Base-by-base conservation (phyloP, 441 rosid genomes). In the Mallotus repandus region DNA sequence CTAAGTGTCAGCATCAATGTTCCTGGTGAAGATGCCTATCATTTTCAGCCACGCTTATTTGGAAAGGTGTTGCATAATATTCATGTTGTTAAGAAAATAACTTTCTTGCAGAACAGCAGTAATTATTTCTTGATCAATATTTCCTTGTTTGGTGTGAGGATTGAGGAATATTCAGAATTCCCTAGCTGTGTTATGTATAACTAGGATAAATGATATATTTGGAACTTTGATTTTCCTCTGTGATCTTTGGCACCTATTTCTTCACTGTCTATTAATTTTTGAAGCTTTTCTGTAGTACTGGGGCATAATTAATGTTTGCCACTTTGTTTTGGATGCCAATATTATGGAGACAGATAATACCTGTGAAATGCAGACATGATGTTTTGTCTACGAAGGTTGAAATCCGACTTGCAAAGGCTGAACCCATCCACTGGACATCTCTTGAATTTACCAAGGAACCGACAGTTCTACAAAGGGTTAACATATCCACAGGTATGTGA, bases 1-100 rank as follows among this genome's bases (percentile, higher is more conserved):
- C 79, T 94, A 72, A 92, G 97, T 75, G 85, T 92, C 59, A 84
- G 74, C 78, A 85, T 96, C 73, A 75, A 86, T 71, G 83, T 87
- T 61, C 90, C 94, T 55, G 93, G 87, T 66, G 91, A 89, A 71
- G 97, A 93, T 62, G 74, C 83, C 0, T 96, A 87, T 81, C 85
- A 83, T 77, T 88, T 91, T 78, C 99, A 93, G 70, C 90, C 91
- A 49, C 92, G 99, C 73, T 85, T 96, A 65, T 96, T 90, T 69
- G 97, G 92, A 67, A 95, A 93, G 98, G 99, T 95, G 83, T 55
- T 15, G 35, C 63, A 57, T 53, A 45, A 48, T 68, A 35, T 54
- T 82, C 35, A 72, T 13, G 43, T 64, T 62, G 22, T n/a, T 77
- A 5, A 50, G 63, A 9, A 58, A 56, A 14, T 45, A 65, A 45